A percentile compares a stretch with the other conserved stretches of the same genome.
Evolutionary conservation across 2,329 filamentous ascomycete species (phyloP).

Genomic region (Fusarium verticillioides): DNA sequence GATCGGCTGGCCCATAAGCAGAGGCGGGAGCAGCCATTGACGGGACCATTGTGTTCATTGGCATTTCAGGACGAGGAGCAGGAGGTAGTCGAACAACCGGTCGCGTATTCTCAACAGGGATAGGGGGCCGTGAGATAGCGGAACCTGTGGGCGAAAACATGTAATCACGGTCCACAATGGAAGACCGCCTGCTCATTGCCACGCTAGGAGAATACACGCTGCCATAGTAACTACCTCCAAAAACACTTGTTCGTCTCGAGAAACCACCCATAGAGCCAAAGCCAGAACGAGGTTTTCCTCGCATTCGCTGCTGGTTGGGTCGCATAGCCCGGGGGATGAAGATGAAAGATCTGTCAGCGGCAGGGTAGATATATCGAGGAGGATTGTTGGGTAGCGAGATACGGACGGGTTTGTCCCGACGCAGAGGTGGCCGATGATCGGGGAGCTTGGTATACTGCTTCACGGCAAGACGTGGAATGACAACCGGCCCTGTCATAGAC

Average conservation of each 20-base stretch:
- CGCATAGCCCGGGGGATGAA: constrained; percentile 95
- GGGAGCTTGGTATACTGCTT: constrained; percentile 95
- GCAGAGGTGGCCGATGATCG: constrained; percentile 91
- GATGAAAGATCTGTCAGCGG: constrained; percentile 91
- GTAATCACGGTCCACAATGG: constrained; percentile 74
- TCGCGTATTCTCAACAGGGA: constrained; percentile 69
- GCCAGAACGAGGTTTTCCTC: constrained; percentile 77
- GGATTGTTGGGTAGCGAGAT: constrained; percentile 85
- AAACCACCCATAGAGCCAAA: constrained; percentile 74
- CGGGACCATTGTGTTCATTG: constrained; percentile 33
- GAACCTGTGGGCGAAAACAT: constrained; percentile 86
- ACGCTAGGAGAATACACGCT: constrained; percentile 88
- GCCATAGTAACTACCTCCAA: constrained; percentile 74
- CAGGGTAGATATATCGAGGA: constrained; percentile 91
- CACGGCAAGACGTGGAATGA: constrained; percentile 80
- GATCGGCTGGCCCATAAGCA: constrained; percentile 26
- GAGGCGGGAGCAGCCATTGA: constrained; percentile 7
- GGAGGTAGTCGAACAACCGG: constrained; percentile 89
- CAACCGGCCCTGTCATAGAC: constrained; percentile 75
- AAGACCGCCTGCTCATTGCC: constrained; percentile 89
- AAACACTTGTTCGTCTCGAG: constrained; percentile 86
- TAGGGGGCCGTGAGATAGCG: constrained; percentile 74
- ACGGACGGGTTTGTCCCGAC: constrained; percentile 94
- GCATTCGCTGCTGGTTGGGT: constrained; percentile 85
- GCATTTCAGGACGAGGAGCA: constrained; percentile 52